Percentiles rank a stretch among this genome's conserved stretches.
phyloP scores from a whole-genome alignment of 495 filamentous ascomycete species.

The Aeminium ludgeri region DNA sequence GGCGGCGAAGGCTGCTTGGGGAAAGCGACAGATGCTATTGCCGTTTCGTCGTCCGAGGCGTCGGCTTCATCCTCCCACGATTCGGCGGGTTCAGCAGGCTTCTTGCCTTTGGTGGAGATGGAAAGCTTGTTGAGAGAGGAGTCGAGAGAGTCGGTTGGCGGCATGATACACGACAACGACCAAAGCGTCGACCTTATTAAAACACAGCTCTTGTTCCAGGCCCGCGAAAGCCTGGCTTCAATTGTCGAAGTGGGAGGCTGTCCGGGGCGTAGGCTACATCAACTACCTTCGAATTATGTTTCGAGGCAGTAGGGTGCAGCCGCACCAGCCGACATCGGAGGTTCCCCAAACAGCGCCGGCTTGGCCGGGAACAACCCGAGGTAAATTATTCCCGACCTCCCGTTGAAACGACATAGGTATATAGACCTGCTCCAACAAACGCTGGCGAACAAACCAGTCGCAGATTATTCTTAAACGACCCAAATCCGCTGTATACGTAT shows the following conservation, averaged over 20 bases:
- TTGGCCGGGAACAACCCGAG: background rate
- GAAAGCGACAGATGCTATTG: constrained; percentile 38
- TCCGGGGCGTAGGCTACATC: too few species aligned
- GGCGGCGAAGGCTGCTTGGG: constrained; percentile 8
- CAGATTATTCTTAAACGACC: too few species aligned
- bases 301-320: too few species aligned
- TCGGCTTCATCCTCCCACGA: constrained; percentile 70
- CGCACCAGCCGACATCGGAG: background rate
- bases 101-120: constrained; percentile 25
- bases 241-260: too few species aligned
- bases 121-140: constrained; percentile 17
- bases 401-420: background rate
- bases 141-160: constrained; percentile 1
- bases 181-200: too few species aligned
- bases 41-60: constrained; percentile 27
- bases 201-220: too few species aligned
- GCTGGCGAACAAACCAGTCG: too few species aligned
- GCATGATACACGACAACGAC: background rate
- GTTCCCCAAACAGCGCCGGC: background rate
- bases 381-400: constrained; percentile 1
- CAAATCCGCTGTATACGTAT: too few species aligned
- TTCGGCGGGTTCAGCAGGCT: constrained; percentile 42
- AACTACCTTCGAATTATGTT: too few species aligned
- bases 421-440: too few species aligned
- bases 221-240: too few species aligned